Base-by-base conservation (phyloP, 768 basidiomycete genomes). In the Coprinopsis marcescibilis region DNA sequence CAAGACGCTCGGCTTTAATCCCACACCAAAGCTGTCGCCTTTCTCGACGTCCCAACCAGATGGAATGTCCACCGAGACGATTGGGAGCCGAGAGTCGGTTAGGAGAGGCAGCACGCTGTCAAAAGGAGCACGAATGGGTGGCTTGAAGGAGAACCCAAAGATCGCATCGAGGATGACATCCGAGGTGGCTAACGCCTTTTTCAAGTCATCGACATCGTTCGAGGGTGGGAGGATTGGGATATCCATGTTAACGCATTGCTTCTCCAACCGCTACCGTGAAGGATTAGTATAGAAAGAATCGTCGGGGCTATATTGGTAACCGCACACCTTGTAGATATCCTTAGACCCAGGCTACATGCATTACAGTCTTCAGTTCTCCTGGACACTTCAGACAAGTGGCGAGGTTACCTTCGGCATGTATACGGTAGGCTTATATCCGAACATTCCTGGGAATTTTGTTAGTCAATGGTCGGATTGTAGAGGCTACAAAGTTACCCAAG, bases 121-220 rank as follows among this genome's bases (percentile, higher is more conserved):
- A 65, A 98, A 99, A 0, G 96, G 96, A 6, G 83, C 65, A 10
- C 96, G 85, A 4, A 93, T 76, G 27, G 96, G 94, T 0, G 87
- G 85, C 49, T 85, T 75, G 78, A 98, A 99, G 1, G 94, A 97
- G 70, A 99, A 98, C 3, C 95, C 96, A 56, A 99, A 99, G 48
- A 99, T 87, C 3, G 94, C 91, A 59, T 99, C 96, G 45, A 99
- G 72, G 15, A 98, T 77, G 34, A 96, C 81, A 62, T 96, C 89
- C 3, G 80, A 78, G 24, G 75, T 69, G 5, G 69, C 57, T 29
- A 87, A 70, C 4, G 77, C 76, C 34, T 66, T 60, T 38, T 66
- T 61, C 15, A 88, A 73, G 26, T 70, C 55, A 15, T 72, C 68
- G 13, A 63, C 54, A 17, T 77, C 74, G 30, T 61, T 66, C 3